Evolutionary conservation across 108 stramenopile genomes (phyloP).

Genomic region (Nitzschia palea): DNA sequence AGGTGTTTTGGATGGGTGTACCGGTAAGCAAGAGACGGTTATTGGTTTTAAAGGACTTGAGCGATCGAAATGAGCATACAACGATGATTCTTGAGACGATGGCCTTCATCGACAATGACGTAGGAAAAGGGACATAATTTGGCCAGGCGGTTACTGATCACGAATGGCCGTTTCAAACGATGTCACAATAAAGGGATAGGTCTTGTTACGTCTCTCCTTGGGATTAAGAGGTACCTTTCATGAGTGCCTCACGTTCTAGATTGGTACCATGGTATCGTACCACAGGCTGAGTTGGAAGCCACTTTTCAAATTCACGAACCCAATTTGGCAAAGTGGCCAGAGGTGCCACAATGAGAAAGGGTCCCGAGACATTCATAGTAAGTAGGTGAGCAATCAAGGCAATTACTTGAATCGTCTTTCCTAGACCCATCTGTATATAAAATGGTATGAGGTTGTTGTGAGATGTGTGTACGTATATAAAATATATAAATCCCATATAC

Average conservation of each 20-base stretch:
- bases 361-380: conserved; percentile 85
- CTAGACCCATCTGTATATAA: conserved; percentile 28
- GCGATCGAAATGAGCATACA: conserved; percentile 89
- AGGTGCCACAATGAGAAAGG: conserved; percentile 94
- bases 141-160: conserved; percentile 73
- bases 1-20: conserved; percentile 97
- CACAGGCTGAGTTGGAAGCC: conserved; percentile 89
- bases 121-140: conserved; percentile 85
- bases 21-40: conserved; percentile 94
- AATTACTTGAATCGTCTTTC: conserved; percentile 95
- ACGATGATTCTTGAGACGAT: conserved; percentile 96
- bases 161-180: conserved; percentile 93
- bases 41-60: conserved; percentile 83
- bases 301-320: conserved; percentile 95
- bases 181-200: conserved; percentile 94
- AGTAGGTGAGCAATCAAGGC: conserved; percentile 92
- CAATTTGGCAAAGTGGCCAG: conserved; percentile 99
- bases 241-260: conserved; percentile 77
- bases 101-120: conserved; percentile 97
- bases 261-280: conserved; percentile 92
- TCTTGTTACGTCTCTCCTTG: conserved; percentile 51
- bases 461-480: too few relatives aligned
- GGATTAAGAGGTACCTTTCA: conserved; percentile 70
- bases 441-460: too few relatives aligned
- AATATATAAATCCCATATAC: too few relatives aligned